These are phyloP conservation scores for Globisporangium solare DNA, from an alignment of 352 stramenopile species.

Conservation along the genomic window DNA sequence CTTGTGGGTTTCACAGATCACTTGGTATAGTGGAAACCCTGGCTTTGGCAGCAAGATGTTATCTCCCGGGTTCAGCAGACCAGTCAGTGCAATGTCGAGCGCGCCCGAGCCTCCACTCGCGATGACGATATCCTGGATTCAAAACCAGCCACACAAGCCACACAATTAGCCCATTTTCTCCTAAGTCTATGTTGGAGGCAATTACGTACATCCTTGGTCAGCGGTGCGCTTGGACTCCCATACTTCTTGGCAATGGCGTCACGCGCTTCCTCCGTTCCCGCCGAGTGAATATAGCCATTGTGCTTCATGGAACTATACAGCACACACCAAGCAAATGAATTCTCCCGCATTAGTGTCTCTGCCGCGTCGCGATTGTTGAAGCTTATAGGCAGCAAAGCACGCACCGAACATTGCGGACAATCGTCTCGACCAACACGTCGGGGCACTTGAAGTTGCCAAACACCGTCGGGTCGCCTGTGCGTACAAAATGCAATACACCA, in stretches of 20 bases:
- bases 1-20: constrained; percentile 91
- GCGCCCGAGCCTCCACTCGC: constrained; percentile 91
- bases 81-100: constrained; percentile 90
- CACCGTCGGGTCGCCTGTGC: constrained; percentile 86
- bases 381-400: neutral
- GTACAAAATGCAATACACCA: neutral
- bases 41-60: constrained; percentile 93
- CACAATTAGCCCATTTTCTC: neutral
- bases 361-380: neutral
- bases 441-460: constrained; percentile 91
- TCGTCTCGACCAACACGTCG: constrained; percentile 78
- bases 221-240: constrained; percentile 36
- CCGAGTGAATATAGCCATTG: constrained; percentile 93
- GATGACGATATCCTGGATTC: constrained; percentile 88
- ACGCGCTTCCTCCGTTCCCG: constrained; percentile 79
- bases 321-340: too few species aligned
- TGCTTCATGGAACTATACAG: constrained; percentile 64
- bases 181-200: neutral
- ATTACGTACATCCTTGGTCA: constrained; percentile 78
- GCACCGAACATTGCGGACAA: constrained; percentile 57
- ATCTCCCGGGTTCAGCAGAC: constrained; percentile 87
- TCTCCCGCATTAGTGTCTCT: too few species aligned
- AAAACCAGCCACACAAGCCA: neutral
- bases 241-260: constrained; percentile 87
- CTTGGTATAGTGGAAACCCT: constrained; percentile 94